Conservation (phyloP, 345 rosid genomes). For the Moringa oleifera region DNA sequence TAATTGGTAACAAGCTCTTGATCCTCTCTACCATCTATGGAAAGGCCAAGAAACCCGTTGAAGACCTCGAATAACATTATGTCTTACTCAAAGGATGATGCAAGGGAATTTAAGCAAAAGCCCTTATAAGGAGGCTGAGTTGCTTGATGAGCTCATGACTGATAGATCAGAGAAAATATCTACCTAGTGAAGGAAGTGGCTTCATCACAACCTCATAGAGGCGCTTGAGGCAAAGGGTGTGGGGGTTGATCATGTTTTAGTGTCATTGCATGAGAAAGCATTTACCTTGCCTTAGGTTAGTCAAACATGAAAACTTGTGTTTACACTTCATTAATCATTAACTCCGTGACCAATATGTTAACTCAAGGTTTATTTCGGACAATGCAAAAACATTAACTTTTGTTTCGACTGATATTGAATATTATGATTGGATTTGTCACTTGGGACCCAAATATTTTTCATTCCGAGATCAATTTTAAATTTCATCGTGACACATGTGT, state of each 20-base stretch:
- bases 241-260: conserved; percentile 45
- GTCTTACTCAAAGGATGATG: conserved; percentile 14
- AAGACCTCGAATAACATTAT: conserved; percentile 24
- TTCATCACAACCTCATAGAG: conserved; percentile 36
- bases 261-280: conserved; percentile 33
- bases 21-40: conserved; percentile 15
- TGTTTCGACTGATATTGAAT: too few relatives aligned
- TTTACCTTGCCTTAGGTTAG: too few relatives aligned
- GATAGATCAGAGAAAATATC: conserved; percentile 33
- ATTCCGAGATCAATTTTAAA: too few relatives aligned
- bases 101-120: conserved; percentile 24
- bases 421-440: too few relatives aligned
- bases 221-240: conserved; percentile 35
- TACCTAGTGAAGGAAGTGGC: conserved; percentile 35
- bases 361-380: too few relatives aligned
- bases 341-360: too few relatives aligned
- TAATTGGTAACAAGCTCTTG: not conserved
- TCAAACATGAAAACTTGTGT: too few relatives aligned
- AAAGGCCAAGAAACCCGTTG: conserved; percentile 24
- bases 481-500: too few relatives aligned
- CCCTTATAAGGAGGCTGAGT: conserved; percentile 27
- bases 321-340: too few relatives aligned
- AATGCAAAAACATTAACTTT: too few relatives aligned
- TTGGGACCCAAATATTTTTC: too few relatives aligned
- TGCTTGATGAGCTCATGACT: conserved; percentile 42